Percentiles rank a stretch among this genome's conserved stretches.
Evolutionary conservation across 768 basidiomycete species (phyloP).

Genomic region (Auricularia sp.): DNA sequence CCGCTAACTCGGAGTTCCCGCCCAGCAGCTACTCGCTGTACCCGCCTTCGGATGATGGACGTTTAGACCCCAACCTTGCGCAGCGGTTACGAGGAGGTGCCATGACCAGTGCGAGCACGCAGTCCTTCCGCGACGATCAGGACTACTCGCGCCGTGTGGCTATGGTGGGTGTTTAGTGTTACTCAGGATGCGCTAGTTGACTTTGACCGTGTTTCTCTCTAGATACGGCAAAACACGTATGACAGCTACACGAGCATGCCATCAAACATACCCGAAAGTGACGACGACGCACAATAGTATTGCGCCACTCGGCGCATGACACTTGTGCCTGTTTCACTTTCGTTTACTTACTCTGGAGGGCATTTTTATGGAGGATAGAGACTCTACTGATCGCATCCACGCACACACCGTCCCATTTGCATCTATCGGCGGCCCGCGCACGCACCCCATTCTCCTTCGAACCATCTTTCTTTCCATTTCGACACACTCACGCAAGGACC

Average conservation of each 20-base stretch:
- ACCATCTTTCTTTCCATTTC: background rate
- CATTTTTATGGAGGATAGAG: background rate
- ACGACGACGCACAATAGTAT: background rate
- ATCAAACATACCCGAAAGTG: background rate
- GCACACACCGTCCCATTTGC: background rate
- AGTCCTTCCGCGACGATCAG: background rate
- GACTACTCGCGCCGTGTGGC: background rate
- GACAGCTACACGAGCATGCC: background rate
- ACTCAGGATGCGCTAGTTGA: background rate
- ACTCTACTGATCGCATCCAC: background rate
- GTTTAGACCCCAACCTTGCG: background rate
- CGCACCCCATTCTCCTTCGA: background rate
- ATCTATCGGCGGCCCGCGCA: background rate
- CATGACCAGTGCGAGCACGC: background rate
- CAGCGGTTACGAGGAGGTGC: background rate
- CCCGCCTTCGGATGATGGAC: background rate
- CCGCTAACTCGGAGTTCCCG: background rate
- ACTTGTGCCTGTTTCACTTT: background rate
- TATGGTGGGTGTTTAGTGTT: background rate
- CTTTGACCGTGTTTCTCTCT: background rate
- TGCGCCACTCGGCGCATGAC: too few relatives aligned
- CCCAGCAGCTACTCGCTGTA: background rate
- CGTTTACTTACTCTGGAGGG: background rate
- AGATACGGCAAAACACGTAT: background rate
- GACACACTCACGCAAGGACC: background rate